phyloP scores from a whole-genome alignment of 2,329 filamentous ascomycete genomes.

The Penicillium polonicum region DNA sequence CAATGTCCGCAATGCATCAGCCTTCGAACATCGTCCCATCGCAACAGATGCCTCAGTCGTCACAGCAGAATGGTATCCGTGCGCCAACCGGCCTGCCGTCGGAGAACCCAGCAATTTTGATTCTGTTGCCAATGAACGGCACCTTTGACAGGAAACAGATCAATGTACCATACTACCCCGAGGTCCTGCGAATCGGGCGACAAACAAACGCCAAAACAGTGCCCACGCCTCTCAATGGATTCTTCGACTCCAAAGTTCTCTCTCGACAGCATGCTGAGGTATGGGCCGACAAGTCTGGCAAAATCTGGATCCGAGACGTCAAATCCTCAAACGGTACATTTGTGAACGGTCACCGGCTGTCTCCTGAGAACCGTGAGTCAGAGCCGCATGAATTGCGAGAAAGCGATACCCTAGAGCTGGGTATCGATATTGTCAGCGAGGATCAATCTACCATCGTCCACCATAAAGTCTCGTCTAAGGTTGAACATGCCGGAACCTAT shows the following conservation, averaged over 20 bases:
- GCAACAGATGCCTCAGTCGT: constrained; percentile 66
- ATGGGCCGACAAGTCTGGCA: constrained; percentile 80
- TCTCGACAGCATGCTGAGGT: constrained; percentile 96
- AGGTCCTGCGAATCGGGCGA: constrained; percentile 88
- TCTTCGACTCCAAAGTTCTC: constrained; percentile 96
- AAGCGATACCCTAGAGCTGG: constrained; percentile 87
- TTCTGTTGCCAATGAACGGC: constrained; percentile 85
- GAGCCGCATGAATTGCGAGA: constrained; percentile 92
- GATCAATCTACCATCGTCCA: constrained; percentile 98
- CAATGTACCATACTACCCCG: constrained; percentile 86
- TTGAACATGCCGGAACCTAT: constrained; percentile 89
- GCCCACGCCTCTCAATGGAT: constrained; percentile 86
- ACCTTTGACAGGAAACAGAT: constrained; percentile 98
- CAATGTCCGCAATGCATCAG: constrained; percentile 63
- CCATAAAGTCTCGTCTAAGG: constrained; percentile 95
- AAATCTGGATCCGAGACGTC: constrained; percentile 94
- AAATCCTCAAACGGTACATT: constrained; percentile 99
- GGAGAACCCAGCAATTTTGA: constrained; percentile 73
- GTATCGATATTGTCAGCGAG: constrained; percentile 97
- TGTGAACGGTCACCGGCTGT: constrained; percentile 87
- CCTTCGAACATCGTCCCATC: constrained; percentile 63
- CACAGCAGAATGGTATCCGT: constrained; percentile 59
- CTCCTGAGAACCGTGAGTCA: constrained; percentile 91
- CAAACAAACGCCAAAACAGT: constrained; percentile 97
- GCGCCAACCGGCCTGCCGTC: constrained; percentile 45